Conservation (phyloP, 129 eudicot species). For the Erigeron canadensis region DNA sequence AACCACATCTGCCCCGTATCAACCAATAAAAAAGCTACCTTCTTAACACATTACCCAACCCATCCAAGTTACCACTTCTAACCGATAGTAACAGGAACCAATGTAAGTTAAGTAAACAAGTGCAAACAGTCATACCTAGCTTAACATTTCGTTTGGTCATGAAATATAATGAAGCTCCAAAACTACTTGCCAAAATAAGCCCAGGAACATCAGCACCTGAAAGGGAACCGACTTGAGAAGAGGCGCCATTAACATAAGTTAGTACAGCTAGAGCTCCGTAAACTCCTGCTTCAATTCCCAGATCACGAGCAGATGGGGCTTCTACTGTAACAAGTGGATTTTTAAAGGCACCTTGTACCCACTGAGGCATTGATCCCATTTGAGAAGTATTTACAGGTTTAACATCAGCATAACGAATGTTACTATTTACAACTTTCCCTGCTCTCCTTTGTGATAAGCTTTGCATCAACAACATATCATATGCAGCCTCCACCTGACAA, state of each 20-base stretch:
- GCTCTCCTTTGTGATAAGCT: slow-evolving; percentile 91
- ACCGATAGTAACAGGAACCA: background rate
- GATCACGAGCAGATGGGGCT: slow-evolving; percentile 65
- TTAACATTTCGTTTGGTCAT: slow-evolving; percentile 88
- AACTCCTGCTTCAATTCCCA: slow-evolving; percentile 92
- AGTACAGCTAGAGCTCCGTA: slow-evolving; percentile 91
- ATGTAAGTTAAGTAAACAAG: background rate
- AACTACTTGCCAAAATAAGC: slow-evolving; percentile 79
- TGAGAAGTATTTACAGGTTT: slow-evolving; percentile 65
- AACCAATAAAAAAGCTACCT: too few relatives aligned
- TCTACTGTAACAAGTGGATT: slow-evolving; percentile 63
- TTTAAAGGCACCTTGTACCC: slow-evolving; percentile 69
- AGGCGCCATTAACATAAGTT: slow-evolving; percentile 84
- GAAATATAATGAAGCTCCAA: slow-evolving; percentile 95
- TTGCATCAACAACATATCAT: slow-evolving; percentile 92
- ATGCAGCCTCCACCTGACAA: slow-evolving; percentile 95
- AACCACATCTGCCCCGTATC: too few relatives aligned
- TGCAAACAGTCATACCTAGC: slow-evolving; percentile 54
- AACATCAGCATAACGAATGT: slow-evolving; percentile 91
- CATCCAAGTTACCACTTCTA: too few relatives aligned
- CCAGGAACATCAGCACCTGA: slow-evolving; percentile 97
- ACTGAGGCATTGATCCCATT: slow-evolving; percentile 74
- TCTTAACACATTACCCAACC: too few relatives aligned
- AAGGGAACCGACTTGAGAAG: slow-evolving; percentile 53
- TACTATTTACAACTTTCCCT: slow-evolving; percentile 84